Conservation (phyloP, 31 red algal species). For the Endocladia muricata region DNA sequence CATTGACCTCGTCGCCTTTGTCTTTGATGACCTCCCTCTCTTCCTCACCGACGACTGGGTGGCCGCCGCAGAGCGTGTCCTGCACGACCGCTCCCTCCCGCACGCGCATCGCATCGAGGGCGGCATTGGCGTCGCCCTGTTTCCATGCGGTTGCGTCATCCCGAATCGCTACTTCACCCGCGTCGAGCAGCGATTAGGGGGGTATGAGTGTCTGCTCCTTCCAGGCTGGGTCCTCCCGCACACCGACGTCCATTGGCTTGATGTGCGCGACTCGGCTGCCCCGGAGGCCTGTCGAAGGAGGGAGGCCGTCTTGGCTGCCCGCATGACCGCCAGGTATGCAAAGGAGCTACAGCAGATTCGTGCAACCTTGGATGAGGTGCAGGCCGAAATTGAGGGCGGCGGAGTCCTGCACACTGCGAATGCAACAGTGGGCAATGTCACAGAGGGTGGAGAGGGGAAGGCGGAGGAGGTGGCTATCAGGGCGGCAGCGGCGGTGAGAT, state of each 20-base stretch:
- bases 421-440: no score
- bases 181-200: slow-evolving; percentile 33
- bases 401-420: no score
- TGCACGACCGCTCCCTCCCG: slow-evolving; percentile 2
- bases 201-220: slow-evolving; percentile 71
- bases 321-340: slow-evolving; percentile 20
- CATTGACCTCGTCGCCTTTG: slow-evolving; percentile 75
- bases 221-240: slow-evolving; percentile 65
- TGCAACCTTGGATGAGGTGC: neutral
- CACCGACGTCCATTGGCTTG: slow-evolving; percentile 61
- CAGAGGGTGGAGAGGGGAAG: no score
- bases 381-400: neutral
- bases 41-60: slow-evolving; percentile 76
- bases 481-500: no score
- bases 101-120: neutral
- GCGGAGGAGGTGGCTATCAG: no score
- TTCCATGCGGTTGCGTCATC: slow-evolving; percentile 75
- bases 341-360: slow-evolving; percentile 30
- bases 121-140: slow-evolving; percentile 46
- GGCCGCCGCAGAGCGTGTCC: slow-evolving; percentile 25
- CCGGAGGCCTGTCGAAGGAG: slow-evolving; percentile 24
- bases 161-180: slow-evolving; percentile 55
- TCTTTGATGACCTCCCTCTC: slow-evolving; percentile 71
- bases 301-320: slow-evolving; percentile 18
- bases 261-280: slow-evolving; percentile 27